A percentile compares a stretch with the other conserved stretches of the same genome.
Evolutionary conservation across 1,284 basidiomycete species (phyloP).

Genomic region (Trametes pubescens): DNA sequence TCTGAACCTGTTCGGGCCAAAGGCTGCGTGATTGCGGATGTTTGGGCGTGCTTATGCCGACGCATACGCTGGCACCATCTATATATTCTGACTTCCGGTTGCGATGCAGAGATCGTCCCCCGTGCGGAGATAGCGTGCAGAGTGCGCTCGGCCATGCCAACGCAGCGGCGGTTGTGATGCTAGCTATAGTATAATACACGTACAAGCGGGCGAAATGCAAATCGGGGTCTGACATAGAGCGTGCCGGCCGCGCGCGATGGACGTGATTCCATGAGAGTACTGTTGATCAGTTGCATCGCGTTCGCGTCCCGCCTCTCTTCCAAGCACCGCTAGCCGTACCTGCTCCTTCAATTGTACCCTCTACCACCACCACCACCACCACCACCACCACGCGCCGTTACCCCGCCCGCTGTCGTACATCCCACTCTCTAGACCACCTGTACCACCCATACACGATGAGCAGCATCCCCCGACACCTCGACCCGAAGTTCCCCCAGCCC

Average conservation of each 20-base stretch:
- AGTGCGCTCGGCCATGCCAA: not conserved
- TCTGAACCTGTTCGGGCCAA: slow-evolving; percentile 16
- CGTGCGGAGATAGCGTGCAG: not conserved
- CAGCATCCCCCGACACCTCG: slow-evolving; percentile 21
- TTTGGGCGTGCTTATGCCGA: too few species aligned
- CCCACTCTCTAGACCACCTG: not conserved
- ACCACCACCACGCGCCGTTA: not conserved
- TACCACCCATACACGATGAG: slow-evolving; percentile 9
- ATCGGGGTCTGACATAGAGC: not conserved
- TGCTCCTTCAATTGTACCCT: not conserved
- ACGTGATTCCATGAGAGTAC: slow-evolving; percentile 15
- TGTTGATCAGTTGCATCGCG: slow-evolving; percentile 13
- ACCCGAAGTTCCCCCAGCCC: slow-evolving; percentile 18
- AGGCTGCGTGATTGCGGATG: too few species aligned
- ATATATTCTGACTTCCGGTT: not conserved
- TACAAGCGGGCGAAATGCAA: slow-evolving; percentile 5
- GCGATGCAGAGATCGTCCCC: slow-evolving; percentile 7
- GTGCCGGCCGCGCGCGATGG: slow-evolving; percentile 10
- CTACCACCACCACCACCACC: not conserved
- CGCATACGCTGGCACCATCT: not conserved
- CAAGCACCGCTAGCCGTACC: not conserved
- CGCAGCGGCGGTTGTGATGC: slow-evolving; percentile 5
- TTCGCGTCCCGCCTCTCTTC: slow-evolving; percentile 5
- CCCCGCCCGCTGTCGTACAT: not conserved
- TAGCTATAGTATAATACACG: not conserved